Conservation (phyloP, 1,139 yeast species). For the Saccharomyces hybrid region DNA sequence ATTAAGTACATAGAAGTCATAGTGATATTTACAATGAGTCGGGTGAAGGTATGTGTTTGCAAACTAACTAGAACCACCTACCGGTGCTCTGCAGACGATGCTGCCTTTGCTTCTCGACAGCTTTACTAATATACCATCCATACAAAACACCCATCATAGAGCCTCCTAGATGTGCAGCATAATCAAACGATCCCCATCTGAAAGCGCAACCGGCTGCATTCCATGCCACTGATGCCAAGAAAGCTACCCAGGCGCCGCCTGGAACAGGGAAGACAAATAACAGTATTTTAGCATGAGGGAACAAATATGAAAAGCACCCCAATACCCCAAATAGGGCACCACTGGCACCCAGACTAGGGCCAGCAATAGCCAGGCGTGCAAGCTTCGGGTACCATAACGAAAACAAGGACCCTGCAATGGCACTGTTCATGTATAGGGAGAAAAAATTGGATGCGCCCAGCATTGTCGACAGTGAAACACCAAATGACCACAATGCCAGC, state of each 20-base stretch:
- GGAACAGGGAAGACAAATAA: constrained; percentile 82
- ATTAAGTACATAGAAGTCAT: not conserved
- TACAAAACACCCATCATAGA: constrained; percentile 65
- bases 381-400: constrained; percentile 64
- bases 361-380: constrained; percentile 41
- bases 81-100: constrained; percentile 24
- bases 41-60: not conserved
- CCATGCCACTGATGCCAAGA: constrained; percentile 62
- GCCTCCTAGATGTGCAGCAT: constrained; percentile 92
- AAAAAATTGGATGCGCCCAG: constrained; percentile 67
- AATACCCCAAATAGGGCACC: constrained; percentile 84
- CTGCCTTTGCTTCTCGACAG: constrained; percentile 37
- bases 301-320: constrained; percentile 70
- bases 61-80: constrained; percentile 14
- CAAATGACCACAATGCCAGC: constrained; percentile 86
- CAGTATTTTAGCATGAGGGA: constrained; percentile 72
- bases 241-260: constrained; percentile 82
- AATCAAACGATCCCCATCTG: constrained; percentile 77
- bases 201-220: constrained; percentile 65
- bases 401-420: constrained; percentile 66
- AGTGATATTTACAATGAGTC: not conserved
- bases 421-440: constrained; percentile 66
- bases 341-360: constrained; percentile 80
- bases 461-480: constrained; percentile 55
- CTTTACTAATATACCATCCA: constrained; percentile 54